Conservation (phyloP, 169 alveolate genomes). For the Nephromyces sp. region DNA sequence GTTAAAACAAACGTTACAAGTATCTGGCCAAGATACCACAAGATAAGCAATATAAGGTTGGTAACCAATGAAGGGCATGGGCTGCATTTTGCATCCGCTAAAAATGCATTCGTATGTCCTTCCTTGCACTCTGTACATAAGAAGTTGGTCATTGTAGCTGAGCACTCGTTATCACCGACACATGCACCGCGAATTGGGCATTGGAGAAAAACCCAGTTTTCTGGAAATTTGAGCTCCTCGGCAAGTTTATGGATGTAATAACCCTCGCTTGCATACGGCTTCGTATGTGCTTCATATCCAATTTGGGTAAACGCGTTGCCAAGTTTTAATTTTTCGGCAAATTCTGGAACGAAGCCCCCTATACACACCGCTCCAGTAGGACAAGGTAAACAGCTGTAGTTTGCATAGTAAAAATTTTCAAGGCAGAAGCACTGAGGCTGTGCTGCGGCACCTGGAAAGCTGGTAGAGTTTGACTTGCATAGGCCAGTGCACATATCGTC, state of each 20-base stretch:
- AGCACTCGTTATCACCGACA: conserved; percentile 52
- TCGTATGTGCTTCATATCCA: conserved; percentile 54
- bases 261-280: conserved; percentile 60
- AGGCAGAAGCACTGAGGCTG: conserved; percentile 66
- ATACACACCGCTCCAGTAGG: conserved; percentile 63
- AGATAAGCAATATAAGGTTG: conserved; percentile 36
- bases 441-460: conserved; percentile 55
- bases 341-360: conserved; percentile 51
- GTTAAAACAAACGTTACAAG: conserved; percentile 61
- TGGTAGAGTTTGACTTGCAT: conserved; percentile 60
- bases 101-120: conserved; percentile 64
- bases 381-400: conserved; percentile 57
- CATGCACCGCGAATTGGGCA: conserved; percentile 69
- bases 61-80: conserved; percentile 46
- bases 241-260: conserved; percentile 55
- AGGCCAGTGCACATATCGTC: conserved; percentile 59
- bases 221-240: conserved; percentile 46
- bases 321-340: not conserved
- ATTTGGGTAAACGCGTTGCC: too few species aligned
- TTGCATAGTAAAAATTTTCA: conserved; percentile 52
- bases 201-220: conserved; percentile 61
- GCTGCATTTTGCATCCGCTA: conserved; percentile 46
- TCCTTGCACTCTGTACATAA: conserved; percentile 61
- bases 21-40: conserved; percentile 44
- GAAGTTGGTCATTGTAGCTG: conserved; percentile 57